Evolutionary conservation across 257 asterid genomes (phyloP).

Genomic region (Solanum clarkiae): DNA sequence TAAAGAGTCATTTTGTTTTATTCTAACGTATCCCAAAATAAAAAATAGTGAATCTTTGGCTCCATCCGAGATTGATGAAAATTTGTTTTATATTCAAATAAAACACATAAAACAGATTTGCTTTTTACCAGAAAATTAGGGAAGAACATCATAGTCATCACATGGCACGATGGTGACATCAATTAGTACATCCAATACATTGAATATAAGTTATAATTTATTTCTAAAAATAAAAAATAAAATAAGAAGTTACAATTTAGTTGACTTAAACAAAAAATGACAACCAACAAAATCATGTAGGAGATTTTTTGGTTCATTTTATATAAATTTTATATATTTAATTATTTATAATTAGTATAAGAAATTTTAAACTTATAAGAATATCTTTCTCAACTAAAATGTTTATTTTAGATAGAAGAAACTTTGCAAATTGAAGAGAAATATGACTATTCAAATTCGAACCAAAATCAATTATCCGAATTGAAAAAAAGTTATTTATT

Average conservation of each 20-base stretch:
- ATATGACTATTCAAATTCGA: not conserved
- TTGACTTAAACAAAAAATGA: not conserved
- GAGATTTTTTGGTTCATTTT: not conserved
- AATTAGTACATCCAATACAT: not conserved
- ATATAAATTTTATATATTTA: not conserved
- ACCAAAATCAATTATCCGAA: no score
- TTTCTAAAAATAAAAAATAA: no score
- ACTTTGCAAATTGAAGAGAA: not conserved
- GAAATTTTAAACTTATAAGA: not conserved
- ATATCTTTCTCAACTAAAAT: not conserved
- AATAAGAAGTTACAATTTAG: not conserved
- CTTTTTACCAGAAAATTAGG: not conserved
- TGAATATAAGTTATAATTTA: not conserved
- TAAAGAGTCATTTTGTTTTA: no score
- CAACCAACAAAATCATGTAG: not conserved
- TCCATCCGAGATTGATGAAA: no score
- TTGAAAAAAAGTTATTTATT: no score
- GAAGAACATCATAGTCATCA: not conserved
- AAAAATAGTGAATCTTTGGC: no score
- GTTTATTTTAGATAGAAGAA: not conserved
- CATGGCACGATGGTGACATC: not conserved
- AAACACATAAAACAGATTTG: not conserved
- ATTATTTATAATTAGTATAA: not conserved
- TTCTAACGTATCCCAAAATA: no score
- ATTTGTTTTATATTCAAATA: not conserved